Evolutionary conservation across 2,329 filamentous ascomycete species (phyloP).

Genomic region (Alternaria conjuncta): DNA sequence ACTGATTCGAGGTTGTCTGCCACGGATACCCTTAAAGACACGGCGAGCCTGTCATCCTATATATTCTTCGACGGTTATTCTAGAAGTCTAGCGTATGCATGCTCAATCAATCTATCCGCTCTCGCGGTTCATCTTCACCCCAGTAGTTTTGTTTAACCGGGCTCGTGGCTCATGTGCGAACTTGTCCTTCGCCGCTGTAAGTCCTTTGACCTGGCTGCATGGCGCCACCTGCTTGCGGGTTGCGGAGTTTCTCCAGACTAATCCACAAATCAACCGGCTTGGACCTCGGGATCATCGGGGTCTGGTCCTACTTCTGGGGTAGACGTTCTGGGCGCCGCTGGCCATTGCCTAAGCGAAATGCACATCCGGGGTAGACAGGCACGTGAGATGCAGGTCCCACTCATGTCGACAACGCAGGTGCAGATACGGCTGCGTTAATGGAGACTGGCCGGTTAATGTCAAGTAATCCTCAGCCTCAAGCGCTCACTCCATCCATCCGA

Average conservation of each 20-base stretch:
- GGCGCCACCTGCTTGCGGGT: constrained; percentile 5
- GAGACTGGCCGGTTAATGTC: constrained; percentile 7
- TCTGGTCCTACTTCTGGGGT: constrained; percentile 13
- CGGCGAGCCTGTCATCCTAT: constrained; percentile 8
- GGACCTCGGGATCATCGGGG: constrained; percentile 20
- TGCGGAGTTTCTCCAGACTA: constrained; percentile 19
- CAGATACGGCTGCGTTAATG: neutral
- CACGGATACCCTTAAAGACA: constrained; percentile 2
- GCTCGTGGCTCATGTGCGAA: constrained; percentile 16
- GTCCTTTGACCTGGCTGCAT: constrained; percentile 1
- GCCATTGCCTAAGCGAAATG: constrained; percentile 15
- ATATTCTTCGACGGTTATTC: constrained; percentile 28
- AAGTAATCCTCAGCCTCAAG: neutral
- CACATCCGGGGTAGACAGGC: constrained; percentile 16
- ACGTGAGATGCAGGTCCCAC: constrained; percentile 27
- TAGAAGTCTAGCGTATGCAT: constrained; percentile 19
- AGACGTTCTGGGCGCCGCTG: constrained; percentile 11
- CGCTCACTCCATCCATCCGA: neutral
- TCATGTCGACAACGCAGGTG: neutral
- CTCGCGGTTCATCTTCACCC: constrained; percentile 12
- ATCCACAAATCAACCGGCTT: constrained; percentile 34
- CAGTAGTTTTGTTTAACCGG: constrained; percentile 23
- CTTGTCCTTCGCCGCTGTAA: constrained; percentile 2
- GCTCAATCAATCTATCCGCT: constrained; percentile 17
- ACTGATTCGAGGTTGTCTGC: constrained; percentile 6